Conservation (phyloP, 805 yeast species). For the Jamesozyma jinghongensis region DNA sequence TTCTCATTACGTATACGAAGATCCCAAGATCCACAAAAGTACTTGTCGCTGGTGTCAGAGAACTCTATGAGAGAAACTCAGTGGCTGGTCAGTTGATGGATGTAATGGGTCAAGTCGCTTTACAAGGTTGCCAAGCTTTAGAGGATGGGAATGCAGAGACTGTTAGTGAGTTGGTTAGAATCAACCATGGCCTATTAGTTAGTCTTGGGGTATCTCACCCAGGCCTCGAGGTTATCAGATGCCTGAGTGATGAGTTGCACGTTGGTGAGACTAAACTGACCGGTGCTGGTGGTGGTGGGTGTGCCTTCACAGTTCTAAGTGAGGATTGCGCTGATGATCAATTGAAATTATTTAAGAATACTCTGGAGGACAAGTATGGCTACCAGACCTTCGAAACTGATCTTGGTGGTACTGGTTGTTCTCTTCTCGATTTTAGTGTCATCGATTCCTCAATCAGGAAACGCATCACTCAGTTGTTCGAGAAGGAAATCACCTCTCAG, state of each 20-base stretch:
- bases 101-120: constrained; percentile 65
- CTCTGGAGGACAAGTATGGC: constrained; percentile 36
- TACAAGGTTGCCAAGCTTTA: constrained; percentile 11
- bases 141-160: constrained; percentile 27
- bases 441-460: background rate
- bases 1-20: constrained; percentile 74
- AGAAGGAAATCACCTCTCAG: background rate
- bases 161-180: constrained; percentile 54
- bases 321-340: constrained; percentile 33
- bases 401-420: constrained; percentile 86
- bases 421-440: constrained; percentile 11
- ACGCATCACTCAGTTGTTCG: background rate
- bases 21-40: constrained; percentile 84
- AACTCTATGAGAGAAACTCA: constrained; percentile 43
- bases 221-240: constrained; percentile 64
- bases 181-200: constrained; percentile 82
- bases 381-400: constrained; percentile 71
- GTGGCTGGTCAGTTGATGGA: constrained; percentile 52
- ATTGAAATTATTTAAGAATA: constrained; percentile 28
- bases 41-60: constrained; percentile 68
- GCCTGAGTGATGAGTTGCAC: constrained; percentile 49
- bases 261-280: constrained; percentile 89
- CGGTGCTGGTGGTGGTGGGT: constrained; percentile 99
- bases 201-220: constrained; percentile 92
- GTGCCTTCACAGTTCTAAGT: constrained; percentile 78